These are phyloP conservation scores for Discostella stelligeroides DNA, from an alignment of 108 stramenopile species.

Conservation along the genomic window DNA sequence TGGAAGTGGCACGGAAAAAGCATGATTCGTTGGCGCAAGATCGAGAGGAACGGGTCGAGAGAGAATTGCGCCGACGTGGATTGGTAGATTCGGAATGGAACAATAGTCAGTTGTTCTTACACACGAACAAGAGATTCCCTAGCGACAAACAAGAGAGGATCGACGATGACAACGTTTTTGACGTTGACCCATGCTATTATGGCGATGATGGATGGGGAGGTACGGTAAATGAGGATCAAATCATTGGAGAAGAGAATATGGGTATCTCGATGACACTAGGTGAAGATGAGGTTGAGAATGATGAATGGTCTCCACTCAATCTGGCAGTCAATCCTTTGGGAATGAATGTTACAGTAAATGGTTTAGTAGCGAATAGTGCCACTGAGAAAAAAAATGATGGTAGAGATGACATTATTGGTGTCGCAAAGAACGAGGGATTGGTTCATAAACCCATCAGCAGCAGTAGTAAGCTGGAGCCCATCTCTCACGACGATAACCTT, in stretches of 20 bases:
- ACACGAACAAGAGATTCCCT: no score
- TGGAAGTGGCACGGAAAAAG: constrained; percentile 33
- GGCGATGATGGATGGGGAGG: constrained; percentile 36
- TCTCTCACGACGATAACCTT: constrained; percentile 30
- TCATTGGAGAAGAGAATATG: constrained; percentile 32
- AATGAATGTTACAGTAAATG: constrained; percentile 28
- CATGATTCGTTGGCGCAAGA: constrained; percentile 40
- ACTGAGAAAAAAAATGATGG: constrained; percentile 3
- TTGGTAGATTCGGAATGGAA: no score
- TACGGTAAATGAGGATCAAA: constrained; percentile 29
- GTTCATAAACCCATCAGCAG: background rate
- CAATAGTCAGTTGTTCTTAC: no score
- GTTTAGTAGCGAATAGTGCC: constrained; percentile 17
- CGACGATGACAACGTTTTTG: background rate
- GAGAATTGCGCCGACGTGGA: constrained; percentile 32
- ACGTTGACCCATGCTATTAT: background rate
- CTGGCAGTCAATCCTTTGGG: background rate
- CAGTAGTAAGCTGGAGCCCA: constrained; percentile 29
- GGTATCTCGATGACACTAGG: no score
- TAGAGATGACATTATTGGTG: background rate
- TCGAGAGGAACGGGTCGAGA: constrained; percentile 36
- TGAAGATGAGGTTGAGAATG: constrained; percentile 22
- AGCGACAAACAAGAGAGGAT: constrained; percentile 5
- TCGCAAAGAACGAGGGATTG: constrained; percentile 1
- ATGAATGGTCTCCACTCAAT: constrained; percentile 32